These are phyloP conservation scores for Dioscorea dumetorum DNA, from an alignment of 106 monocot genomes.

Conservation along the genomic window DNA sequence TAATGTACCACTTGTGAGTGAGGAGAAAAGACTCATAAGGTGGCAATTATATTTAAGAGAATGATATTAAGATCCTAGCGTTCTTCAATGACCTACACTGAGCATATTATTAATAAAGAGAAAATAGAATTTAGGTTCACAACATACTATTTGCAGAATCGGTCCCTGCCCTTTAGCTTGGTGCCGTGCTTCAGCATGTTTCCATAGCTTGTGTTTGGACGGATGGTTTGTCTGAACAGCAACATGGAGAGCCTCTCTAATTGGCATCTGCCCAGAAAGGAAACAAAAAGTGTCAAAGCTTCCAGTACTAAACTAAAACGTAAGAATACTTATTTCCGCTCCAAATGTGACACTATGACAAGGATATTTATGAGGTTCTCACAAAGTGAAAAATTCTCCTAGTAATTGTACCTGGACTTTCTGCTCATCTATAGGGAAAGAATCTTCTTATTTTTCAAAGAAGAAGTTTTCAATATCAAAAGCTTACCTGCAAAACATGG, in stretches of 20 bases:
- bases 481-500: conserved; percentile 85
- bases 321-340: too few relatives aligned
- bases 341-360: too few relatives aligned
- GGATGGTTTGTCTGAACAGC: conserved; percentile 92
- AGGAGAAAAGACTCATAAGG: too few relatives aligned
- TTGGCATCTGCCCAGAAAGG: conserved; percentile 62
- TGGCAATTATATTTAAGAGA: too few relatives aligned
- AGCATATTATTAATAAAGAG: not conserved
- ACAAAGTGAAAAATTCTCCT: too few relatives aligned
- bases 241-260: conserved; percentile 94
- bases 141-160: conserved; percentile 83
- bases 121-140: too few relatives aligned
- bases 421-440: not conserved
- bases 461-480: conserved; percentile 2
- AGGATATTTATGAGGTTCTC: too few relatives aligned
- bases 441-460: not conserved
- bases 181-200: conserved; percentile 81
- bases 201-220: conserved; percentile 86
- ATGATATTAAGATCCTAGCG: too few relatives aligned
- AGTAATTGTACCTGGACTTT: too few relatives aligned
- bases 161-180: conserved; percentile 57
- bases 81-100: too few relatives aligned
- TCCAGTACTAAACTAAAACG: too few relatives aligned
- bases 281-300: not conserved
- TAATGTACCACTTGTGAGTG: too few relatives aligned